These are phyloP conservation scores for Tetrapyrgos nigripes DNA, from an alignment of 1,284 basidiomycete species.

Conservation along the genomic window DNA sequence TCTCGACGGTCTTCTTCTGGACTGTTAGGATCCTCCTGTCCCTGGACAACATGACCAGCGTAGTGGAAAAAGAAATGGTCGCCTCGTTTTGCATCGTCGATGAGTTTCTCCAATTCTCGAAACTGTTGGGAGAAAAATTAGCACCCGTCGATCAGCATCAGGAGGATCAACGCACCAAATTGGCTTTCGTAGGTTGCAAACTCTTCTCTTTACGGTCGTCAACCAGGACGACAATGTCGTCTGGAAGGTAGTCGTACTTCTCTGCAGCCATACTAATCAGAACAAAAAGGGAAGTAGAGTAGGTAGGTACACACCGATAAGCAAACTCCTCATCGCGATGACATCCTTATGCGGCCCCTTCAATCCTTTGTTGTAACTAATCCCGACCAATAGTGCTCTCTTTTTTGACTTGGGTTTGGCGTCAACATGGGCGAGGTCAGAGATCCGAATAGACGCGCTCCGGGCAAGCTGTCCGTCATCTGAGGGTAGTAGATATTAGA, in stretches of 20 bases:
- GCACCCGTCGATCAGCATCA: too few species aligned
- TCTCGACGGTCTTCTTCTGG: conserved; percentile 42
- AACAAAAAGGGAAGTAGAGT: neutral
- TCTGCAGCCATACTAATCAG: conserved; percentile 24
- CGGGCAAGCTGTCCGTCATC: too few species aligned
- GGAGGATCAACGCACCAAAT: conserved; percentile 30
- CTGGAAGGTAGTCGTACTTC: conserved; percentile 29
- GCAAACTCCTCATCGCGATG: conserved; percentile 17
- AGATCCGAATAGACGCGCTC: too few species aligned
- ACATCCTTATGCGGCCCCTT: conserved; percentile 25
- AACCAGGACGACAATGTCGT: conserved; percentile 36
- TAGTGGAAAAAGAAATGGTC: conserved; percentile 50
- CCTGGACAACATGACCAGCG: conserved; percentile 43
- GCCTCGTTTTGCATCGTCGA: conserved; percentile 31
- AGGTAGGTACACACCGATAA: conserved; percentile 15
- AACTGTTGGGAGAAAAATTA: conserved; percentile 26
- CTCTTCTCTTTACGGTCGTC: conserved; percentile 23
- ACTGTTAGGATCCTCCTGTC: conserved; percentile 24
- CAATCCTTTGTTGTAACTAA: conserved; percentile 17
- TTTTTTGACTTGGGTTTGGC: conserved; percentile 7
- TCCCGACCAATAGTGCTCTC: conserved; percentile 28
- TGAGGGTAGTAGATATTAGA: too few species aligned
- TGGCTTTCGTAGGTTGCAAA: conserved; percentile 25
- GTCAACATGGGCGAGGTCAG: too few species aligned
- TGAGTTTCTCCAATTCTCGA: conserved; percentile 36